Evolutionary conservation across 192 early-diverging fungal genomes (phyloP).

Genomic region (Phlyctochytrium planicorne): DNA sequence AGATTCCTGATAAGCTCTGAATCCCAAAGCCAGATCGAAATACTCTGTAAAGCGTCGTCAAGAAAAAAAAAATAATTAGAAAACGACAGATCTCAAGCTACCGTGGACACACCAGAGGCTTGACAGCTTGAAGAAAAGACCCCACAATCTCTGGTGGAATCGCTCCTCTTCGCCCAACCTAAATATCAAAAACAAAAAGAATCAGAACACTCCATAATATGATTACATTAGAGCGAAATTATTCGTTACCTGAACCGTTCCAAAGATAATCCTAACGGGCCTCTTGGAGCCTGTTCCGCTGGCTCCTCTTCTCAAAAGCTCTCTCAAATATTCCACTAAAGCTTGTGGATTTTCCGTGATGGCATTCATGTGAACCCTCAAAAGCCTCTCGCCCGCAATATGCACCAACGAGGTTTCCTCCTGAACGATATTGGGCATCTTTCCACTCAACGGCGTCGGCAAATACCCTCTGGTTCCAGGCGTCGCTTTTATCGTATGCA

Average conservation of each 20-base stretch:
- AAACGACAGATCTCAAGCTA: background rate
- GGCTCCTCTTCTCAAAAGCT: conserved; percentile 22
- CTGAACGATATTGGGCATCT: background rate
- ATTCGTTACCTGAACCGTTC: conserved; percentile 24
- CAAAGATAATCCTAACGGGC: conserved; percentile 28
- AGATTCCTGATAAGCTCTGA: conserved; percentile 22
- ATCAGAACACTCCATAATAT: background rate
- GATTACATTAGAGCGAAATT: no score
- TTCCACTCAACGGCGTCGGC: background rate
- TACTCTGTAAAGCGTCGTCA: conserved; percentile 13
- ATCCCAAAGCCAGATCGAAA: conserved; percentile 37
- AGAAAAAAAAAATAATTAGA: background rate
- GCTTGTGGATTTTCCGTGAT: conserved; percentile 19
- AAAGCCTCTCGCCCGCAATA: conserved; percentile 13
- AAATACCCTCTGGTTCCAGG: background rate
- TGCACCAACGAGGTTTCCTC: conserved; percentile 13
- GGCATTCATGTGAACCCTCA: conserved; percentile 24
- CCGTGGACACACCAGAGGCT: conserved; percentile 8
- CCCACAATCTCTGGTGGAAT: conserved; percentile 16
- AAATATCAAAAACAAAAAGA: background rate
- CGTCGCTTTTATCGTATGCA: background rate
- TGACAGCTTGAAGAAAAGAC: conserved; percentile 13
- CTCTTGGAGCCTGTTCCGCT: background rate
- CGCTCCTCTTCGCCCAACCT: conserved; percentile 18
- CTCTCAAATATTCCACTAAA: conserved; percentile 27